These are phyloP conservation scores for Lachancea sp. DNA, from an alignment of 805 yeast genomes.

Conservation along the genomic window DNA sequence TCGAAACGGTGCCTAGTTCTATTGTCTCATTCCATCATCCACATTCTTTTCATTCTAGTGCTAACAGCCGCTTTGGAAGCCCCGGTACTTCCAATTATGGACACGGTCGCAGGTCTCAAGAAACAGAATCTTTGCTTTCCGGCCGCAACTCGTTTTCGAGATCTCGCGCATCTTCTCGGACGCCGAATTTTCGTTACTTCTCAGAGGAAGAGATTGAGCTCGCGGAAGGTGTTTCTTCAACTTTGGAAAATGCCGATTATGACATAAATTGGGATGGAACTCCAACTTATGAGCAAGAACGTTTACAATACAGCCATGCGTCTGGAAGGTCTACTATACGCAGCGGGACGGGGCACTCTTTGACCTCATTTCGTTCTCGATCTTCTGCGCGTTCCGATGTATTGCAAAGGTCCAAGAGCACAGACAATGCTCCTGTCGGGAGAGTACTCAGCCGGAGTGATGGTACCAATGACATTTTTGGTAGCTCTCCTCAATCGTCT, in stretches of 20 bases:
- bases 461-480: conserved; percentile 8
- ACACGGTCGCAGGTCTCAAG: conserved; percentile 30
- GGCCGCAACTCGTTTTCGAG: conserved; percentile 15
- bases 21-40: conserved; percentile 71
- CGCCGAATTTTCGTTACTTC: conserved; percentile 68
- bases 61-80: conserved; percentile 16
- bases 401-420: conserved; percentile 3
- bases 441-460: neutral
- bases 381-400: conserved; percentile 13
- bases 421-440: neutral
- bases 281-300: conserved; percentile 42
- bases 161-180: conserved; percentile 34
- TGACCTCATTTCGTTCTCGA: conserved; percentile 10
- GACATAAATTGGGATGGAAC: conserved; percentile 64
- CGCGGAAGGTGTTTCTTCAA: conserved; percentile 80
- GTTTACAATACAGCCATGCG: conserved; percentile 29
- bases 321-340: conserved; percentile 24
- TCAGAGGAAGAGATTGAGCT: conserved; percentile 73
- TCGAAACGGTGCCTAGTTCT: conserved; percentile 70
- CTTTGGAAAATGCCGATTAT: conserved; percentile 65
- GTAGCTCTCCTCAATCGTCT: conserved; percentile 29
- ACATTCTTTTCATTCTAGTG: conserved; percentile 41
- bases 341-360: conserved; percentile 12
- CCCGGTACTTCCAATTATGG: conserved; percentile 21
- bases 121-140: conserved; percentile 32